Base-by-base conservation (phyloP, 495 filamentous ascomycete species). In the Aspergillus baeticus region DNA sequence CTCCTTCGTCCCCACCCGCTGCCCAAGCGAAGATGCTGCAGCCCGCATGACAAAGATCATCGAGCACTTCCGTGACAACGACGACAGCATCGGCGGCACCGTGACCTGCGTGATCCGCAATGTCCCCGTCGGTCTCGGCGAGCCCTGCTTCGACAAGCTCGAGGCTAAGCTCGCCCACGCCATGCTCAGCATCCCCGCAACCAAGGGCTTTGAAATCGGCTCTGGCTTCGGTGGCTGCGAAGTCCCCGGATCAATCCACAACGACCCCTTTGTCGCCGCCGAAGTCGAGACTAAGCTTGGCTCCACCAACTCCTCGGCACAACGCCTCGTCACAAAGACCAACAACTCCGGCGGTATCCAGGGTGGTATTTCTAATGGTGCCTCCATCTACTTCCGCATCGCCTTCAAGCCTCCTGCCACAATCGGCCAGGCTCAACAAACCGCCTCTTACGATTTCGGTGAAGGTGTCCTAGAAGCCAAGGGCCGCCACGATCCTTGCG, bases 311-410 rank as follows among this genome's bases (percentile, higher is more conserved):
- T 64, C 69, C 4, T 80, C 77, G 3, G 79, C 69, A 57, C 76
- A 77, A 37, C 71, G 77, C 20, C 81, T 98, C 35, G 91, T 85
- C 17, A 98, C 95, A 36, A 88, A 87, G 73, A 97, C 95, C 33
- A 98, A 98, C 78, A 94, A 96, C 79, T 94, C 89, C 2, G 95
- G 94, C 20, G 94, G 94, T 61, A 90, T 98, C 62, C 94, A 98
- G 75, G 94, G 94, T 37, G 94, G 94, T 55, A 98, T 98, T 70
- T 88, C 88, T 48, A 98, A 98, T 71, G 94, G 95, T 47, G 90
- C 91, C 18, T 87, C 84, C 26, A 91, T 98, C 74, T 98, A 93
- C 80, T 98, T 98, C 84, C 86, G 87, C 42, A 84, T 97, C 22
- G 94, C 82, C 13, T 98, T 98, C 85, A 98, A 98, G 77, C 89